A percentile compares a stretch with the other conserved stretches of the same genome.
Evolutionary conservation across 805 yeast species (phyloP).

Genomic region (Saccharomyces cerevisiae): DNA sequence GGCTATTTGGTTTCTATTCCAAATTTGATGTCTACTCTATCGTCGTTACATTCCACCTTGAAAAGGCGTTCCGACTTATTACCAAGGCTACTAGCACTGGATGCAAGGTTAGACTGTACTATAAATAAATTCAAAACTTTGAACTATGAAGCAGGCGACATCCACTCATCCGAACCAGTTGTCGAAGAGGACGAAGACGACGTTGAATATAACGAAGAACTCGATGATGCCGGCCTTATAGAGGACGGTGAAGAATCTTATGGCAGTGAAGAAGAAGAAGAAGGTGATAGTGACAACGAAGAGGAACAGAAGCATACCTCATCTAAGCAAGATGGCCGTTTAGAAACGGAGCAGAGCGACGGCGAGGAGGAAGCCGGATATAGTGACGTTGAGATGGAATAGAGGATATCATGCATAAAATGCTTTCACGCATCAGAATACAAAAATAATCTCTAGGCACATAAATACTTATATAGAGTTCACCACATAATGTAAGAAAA

Average conservation of each 20-base stretch:
- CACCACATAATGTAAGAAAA: neutral
- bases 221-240: constrained; percentile 40
- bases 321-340: constrained; percentile 6
- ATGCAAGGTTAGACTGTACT: constrained; percentile 69
- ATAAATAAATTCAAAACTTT: constrained; percentile 56
- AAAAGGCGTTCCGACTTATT: constrained; percentile 57
- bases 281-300: constrained; percentile 30
- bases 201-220: constrained; percentile 67
- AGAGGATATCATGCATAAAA: neutral
- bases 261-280: constrained; percentile 27
- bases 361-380: constrained; percentile 29
- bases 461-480: neutral
- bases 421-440: neutral
- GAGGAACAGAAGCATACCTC: constrained; percentile 27
- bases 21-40: constrained; percentile 47
- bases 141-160: constrained; percentile 37
- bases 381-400: constrained; percentile 35
- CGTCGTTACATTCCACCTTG: constrained; percentile 57
- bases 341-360: constrained; percentile 15
- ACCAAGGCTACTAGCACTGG: constrained; percentile 67
- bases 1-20: constrained; percentile 43
- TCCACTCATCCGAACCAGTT: constrained; percentile 29
- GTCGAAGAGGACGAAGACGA: constrained; percentile 29
- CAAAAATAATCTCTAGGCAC: neutral
- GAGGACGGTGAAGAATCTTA: constrained; percentile 41